Evolutionary conservation across 192 early-diverging fungal genomes (phyloP).

Genomic region (Kickxella alabastrina): DNA sequence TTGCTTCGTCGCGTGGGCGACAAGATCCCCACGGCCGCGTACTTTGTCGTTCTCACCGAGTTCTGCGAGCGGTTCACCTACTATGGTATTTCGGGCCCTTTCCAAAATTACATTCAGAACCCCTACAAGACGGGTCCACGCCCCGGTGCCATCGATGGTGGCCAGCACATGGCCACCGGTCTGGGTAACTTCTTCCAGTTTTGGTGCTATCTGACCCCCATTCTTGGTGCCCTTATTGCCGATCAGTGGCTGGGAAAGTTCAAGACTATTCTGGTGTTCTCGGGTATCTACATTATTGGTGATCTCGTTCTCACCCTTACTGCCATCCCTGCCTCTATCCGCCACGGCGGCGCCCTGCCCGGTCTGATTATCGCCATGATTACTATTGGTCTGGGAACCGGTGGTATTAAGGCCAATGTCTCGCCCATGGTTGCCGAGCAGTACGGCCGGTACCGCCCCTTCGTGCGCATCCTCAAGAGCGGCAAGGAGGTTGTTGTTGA

Average conservation of each 20-base stretch:
- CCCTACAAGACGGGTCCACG: constrained; percentile 41
- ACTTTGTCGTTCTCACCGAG: constrained; percentile 60
- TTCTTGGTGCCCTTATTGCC: constrained; percentile 61
- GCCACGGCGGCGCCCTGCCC: constrained; percentile 56
- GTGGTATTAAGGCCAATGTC: constrained; percentile 80
- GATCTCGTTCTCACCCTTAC: constrained; percentile 61
- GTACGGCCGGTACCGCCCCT: constrained; percentile 54
- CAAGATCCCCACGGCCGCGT: constrained; percentile 53
- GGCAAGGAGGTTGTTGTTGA: constrained; percentile 63
- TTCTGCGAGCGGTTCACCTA: constrained; percentile 62
- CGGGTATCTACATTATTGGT: constrained; percentile 63
- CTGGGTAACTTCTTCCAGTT: constrained; percentile 63
- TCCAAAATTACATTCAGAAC: constrained; percentile 63
- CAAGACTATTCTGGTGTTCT: constrained; percentile 66
- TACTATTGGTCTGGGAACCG: constrained; percentile 71
- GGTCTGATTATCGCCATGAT: constrained; percentile 67
- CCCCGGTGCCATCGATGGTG: constrained; percentile 55
- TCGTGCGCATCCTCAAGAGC: constrained; percentile 55
- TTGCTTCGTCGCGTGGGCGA: constrained; percentile 58
- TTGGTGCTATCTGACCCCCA: constrained; percentile 61
- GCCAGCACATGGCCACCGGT: constrained; percentile 56
- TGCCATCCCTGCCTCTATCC: constrained; percentile 58
- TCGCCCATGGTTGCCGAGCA: constrained; percentile 76
- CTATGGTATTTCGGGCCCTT: constrained; percentile 57
- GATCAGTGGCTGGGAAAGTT: constrained; percentile 76